Evolutionary conservation across 2,329 filamentous ascomycete genomes (phyloP).

Genomic region (Pleurostoma richardsiae): DNA sequence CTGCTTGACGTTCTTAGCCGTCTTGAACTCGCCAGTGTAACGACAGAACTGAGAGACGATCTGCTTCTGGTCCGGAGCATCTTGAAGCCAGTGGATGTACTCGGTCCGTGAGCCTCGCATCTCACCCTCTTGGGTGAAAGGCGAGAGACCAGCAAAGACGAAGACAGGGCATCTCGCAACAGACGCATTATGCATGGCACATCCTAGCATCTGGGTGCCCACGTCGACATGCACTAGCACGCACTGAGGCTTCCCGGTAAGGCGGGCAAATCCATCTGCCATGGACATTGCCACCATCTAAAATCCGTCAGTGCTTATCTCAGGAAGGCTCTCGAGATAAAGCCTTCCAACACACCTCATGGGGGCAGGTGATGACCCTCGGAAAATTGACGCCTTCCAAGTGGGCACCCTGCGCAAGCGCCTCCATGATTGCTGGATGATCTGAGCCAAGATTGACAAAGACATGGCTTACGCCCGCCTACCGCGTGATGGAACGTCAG

Average conservation of each 20-base stretch:
- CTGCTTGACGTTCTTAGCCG: conserved; percentile 75
- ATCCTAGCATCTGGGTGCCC: conserved; percentile 72
- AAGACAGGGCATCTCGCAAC: conserved; percentile 69
- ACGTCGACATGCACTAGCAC: conserved; percentile 81
- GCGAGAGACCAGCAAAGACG: conserved; percentile 73
- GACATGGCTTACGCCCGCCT: conserved; percentile 28
- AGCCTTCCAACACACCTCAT: conserved; percentile 51
- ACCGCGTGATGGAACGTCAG: conserved; percentile 10
- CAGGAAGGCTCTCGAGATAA: too few relatives aligned
- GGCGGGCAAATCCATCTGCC: conserved; percentile 74
- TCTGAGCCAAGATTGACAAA: conserved; percentile 67
- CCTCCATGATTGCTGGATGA: conserved; percentile 74
- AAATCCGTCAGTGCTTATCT: background rate
- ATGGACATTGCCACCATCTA: conserved; percentile 85
- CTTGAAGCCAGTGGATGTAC: conserved; percentile 84
- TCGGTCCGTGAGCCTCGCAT: conserved; percentile 73
- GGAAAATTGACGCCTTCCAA: conserved; percentile 64
- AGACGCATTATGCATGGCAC: conserved; percentile 75
- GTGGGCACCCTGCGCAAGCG: conserved; percentile 69
- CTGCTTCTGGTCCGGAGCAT: conserved; percentile 75
- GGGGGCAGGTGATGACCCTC: conserved; percentile 72
- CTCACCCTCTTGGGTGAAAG: conserved; percentile 73
- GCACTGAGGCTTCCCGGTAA: conserved; percentile 68
- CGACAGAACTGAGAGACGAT: conserved; percentile 77
- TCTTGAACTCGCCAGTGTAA: conserved; percentile 72